Evolutionary conservation across 2,329 filamentous ascomycete genomes (phyloP).

Genomic region (Apiospora marii): DNA sequence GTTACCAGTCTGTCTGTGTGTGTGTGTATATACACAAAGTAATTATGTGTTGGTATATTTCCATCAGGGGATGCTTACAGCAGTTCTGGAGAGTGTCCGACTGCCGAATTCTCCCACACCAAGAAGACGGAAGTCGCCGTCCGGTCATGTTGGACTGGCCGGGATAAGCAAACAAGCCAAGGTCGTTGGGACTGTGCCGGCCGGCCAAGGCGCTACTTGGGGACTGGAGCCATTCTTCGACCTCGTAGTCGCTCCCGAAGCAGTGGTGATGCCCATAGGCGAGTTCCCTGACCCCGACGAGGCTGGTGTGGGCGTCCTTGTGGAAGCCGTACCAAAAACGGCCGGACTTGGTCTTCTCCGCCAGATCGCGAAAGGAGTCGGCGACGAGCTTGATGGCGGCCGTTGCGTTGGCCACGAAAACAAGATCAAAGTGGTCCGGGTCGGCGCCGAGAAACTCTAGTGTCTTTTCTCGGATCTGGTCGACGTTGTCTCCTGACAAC

Average conservation of each 20-base stretch:
- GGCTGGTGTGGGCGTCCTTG: constrained; percentile 64
- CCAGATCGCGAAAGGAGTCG: constrained; percentile 63
- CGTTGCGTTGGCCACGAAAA: constrained; percentile 93
- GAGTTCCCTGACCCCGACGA: constrained; percentile 74
- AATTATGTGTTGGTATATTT: constrained; percentile 27
- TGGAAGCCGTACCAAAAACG: constrained; percentile 68
- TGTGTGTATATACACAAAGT: not conserved
- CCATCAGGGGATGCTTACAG: constrained; percentile 33
- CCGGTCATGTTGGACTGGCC: constrained; percentile 77
- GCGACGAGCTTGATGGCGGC: constrained; percentile 81
- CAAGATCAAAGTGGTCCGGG: constrained; percentile 64
- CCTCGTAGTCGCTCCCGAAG: constrained; percentile 64
- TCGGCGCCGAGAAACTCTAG: constrained; percentile 66
- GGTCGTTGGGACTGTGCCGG: constrained; percentile 36
- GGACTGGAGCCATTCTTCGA: constrained; percentile 52
- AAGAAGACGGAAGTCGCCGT: constrained; percentile 64
- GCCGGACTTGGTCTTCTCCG: constrained; percentile 52
- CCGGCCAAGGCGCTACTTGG: constrained; percentile 36
- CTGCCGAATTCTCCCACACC: constrained; percentile 53
- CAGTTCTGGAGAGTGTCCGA: constrained; percentile 45
- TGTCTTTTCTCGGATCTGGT: constrained; percentile 60
- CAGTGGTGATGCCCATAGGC: constrained; percentile 62
- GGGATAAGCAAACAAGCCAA: constrained; percentile 68
- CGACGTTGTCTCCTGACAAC: constrained; percentile 63
- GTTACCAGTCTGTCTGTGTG: not conserved